phyloP scores from a whole-genome alignment of 306 rosid species.

The Gleditsia sinensis region DNA sequence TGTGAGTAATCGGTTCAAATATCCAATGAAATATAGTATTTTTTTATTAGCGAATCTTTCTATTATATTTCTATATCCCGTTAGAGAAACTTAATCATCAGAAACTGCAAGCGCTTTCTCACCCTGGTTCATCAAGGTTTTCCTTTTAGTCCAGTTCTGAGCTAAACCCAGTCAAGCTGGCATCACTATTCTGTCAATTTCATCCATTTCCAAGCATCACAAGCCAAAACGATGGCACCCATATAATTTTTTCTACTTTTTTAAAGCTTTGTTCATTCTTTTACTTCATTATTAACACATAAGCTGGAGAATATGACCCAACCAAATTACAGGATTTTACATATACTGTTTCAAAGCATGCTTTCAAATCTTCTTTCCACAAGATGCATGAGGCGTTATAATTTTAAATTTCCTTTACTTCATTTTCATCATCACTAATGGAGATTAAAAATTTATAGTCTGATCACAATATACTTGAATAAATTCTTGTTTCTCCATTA shows the following conservation, averaged over 20 bases:
- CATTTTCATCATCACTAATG: not conserved
- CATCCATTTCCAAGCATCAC: not conserved
- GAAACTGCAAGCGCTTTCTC: not conserved
- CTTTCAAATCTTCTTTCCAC: not conserved
- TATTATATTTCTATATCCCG: not conserved
- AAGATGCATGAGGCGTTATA: not conserved
- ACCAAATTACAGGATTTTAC: conserved; percentile 23
- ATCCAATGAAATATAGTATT: not conserved
- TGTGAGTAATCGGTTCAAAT: conserved; percentile 58
- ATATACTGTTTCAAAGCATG: not conserved
- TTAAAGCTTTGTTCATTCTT: not conserved
- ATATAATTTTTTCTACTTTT: not conserved
- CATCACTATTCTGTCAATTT: too few species aligned
- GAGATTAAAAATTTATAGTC: not conserved
- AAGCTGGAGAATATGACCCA: not conserved
- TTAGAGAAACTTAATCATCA: not conserved
- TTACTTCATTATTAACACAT: not conserved
- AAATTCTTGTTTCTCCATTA: not conserved
- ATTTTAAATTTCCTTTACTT: conserved; percentile 29
- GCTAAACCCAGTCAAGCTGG: too few species aligned
- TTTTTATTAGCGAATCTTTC: not conserved
- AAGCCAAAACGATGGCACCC: not conserved
- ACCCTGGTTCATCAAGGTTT: not conserved
- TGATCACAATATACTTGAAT: not conserved
- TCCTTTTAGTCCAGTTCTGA: not conserved